Evolutionary conservation across 495 filamentous ascomycete genomes (phyloP).

Genomic region (Melanomma pulvis-pyrius): DNA sequence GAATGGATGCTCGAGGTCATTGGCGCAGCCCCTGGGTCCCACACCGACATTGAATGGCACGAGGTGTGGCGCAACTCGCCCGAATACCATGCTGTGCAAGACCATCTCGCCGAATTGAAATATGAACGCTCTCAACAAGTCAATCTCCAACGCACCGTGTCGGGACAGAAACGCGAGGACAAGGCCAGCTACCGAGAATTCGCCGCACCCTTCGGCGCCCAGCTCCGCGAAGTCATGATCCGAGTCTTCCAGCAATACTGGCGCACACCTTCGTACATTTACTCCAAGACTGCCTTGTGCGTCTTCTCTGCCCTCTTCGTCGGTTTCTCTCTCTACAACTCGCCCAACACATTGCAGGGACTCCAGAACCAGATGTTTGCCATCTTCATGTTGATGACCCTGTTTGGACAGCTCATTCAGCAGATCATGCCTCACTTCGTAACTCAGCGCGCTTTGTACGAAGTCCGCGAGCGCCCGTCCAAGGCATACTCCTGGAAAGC

Average conservation of each 20-base stretch:
- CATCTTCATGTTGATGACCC: conserved; percentile 58
- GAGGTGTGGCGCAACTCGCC: conserved; percentile 74
- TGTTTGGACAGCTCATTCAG: conserved; percentile 55
- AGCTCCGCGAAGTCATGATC: conserved; percentile 57
- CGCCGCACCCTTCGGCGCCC: conserved; percentile 49
- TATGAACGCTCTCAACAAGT: conserved; percentile 55
- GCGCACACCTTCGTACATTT: conserved; percentile 85
- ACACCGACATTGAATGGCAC: conserved; percentile 79
- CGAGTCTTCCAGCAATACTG: conserved; percentile 89
- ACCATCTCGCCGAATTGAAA: conserved; percentile 71
- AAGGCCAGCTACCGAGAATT: conserved; percentile 47
- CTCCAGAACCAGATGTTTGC: conserved; percentile 68
- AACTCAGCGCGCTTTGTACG: conserved; percentile 56
- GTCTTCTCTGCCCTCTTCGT: conserved; percentile 69
- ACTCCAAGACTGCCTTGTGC: conserved; percentile 66
- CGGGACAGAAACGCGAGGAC: conserved; percentile 40
- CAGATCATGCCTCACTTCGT: conserved; percentile 60
- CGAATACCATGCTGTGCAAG: conserved; percentile 68
- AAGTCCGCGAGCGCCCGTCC: conserved; percentile 56
- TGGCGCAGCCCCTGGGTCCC: conserved; percentile 82
- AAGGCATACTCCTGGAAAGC: conserved; percentile 61
- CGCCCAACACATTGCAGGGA: conserved; percentile 70
- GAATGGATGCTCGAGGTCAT: conserved; percentile 98
- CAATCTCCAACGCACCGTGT: conserved; percentile 35
- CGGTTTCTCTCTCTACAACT: conserved; percentile 83